These are phyloP conservation scores for Saturnispora galanensis DNA, from an alignment of 805 yeast genomes.

Conservation along the genomic window DNA sequence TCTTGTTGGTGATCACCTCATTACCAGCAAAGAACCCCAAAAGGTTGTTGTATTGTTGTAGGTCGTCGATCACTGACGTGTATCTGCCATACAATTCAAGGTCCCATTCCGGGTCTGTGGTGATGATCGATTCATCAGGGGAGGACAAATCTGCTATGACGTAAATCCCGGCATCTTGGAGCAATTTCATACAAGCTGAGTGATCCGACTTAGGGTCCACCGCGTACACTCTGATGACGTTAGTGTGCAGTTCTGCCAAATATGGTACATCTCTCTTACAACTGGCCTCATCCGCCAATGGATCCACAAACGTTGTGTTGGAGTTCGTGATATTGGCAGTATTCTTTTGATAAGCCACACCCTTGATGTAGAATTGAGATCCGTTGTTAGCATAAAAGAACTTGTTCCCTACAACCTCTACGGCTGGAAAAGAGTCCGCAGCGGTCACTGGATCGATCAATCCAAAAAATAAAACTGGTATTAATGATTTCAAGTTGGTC, in stretches of 20 bases:
- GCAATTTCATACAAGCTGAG: slow-evolving; percentile 64
- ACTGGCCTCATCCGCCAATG: slow-evolving; percentile 57
- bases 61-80: slow-evolving; percentile 69
- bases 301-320: slow-evolving; percentile 46
- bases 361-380: slow-evolving; percentile 77
- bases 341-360: slow-evolving; percentile 79
- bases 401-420: slow-evolving; percentile 62
- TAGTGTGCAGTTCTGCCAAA: slow-evolving; percentile 55
- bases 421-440: slow-evolving; percentile 32
- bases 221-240: slow-evolving; percentile 79
- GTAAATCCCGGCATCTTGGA: slow-evolving; percentile 82
- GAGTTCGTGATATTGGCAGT: slow-evolving; percentile 35
- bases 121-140: slow-evolving; percentile 67
- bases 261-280: slow-evolving; percentile 84
- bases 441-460: slow-evolving; percentile 8
- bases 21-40: slow-evolving; percentile 97
- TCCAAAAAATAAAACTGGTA: not conserved
- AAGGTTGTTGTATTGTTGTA: slow-evolving; percentile 69
- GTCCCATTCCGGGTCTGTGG: slow-evolving; percentile 75
- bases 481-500: not conserved
- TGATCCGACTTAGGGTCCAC: slow-evolving; percentile 66
- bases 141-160: slow-evolving; percentile 85
- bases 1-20: slow-evolving; percentile 79
- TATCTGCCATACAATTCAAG: slow-evolving; percentile 64
- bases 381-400: slow-evolving; percentile 67